phyloP scores from a whole-genome alignment of 495 filamentous ascomycete species.

The Hypoxylon fragiforme region DNA sequence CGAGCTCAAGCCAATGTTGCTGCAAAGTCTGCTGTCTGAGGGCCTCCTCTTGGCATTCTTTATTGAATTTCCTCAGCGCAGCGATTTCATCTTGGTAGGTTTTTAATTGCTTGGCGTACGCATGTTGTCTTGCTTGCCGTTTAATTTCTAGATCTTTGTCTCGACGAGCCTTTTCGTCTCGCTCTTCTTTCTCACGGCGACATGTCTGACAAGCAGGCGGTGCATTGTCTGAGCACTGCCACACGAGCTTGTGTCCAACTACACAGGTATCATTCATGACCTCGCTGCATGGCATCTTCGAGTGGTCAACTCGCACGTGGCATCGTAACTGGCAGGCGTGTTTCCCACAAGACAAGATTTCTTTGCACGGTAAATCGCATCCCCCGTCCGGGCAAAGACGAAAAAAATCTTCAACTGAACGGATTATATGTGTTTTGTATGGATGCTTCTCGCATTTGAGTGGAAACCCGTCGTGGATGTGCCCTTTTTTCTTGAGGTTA shows the following conservation, averaged over 20 bases:
- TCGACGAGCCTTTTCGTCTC: constrained; percentile 48
- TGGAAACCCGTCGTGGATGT: constrained; percentile 72
- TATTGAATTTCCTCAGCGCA: constrained; percentile 50
- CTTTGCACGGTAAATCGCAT: constrained; percentile 63
- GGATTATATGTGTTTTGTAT: constrained; percentile 32
- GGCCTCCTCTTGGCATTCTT: constrained; percentile 50
- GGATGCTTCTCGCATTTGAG: constrained; percentile 71
- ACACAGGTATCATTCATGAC: constrained; percentile 54
- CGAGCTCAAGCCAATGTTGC: constrained; percentile 37
- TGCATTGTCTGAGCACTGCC: constrained; percentile 36
- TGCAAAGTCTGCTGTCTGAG: constrained; percentile 51
- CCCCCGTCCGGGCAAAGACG: constrained; percentile 70
- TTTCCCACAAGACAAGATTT: constrained; percentile 60
- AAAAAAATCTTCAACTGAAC: constrained; percentile 60
- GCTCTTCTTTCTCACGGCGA: constrained; percentile 53
- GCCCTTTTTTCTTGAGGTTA: constrained; percentile 53
- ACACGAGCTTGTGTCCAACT: constrained; percentile 52
- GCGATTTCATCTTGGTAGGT: constrained; percentile 63
- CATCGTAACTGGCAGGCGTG: constrained; percentile 66
- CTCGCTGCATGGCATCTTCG: constrained; percentile 59
- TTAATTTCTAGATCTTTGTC: constrained; percentile 60
- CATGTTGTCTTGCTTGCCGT: constrained; percentile 51
- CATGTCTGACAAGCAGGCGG: constrained; percentile 51
- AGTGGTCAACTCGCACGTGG: constrained; percentile 69
- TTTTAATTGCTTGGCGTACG: constrained; percentile 54